Evolutionary conservation across 768 basidiomycete genomes (phyloP).

Genomic region (Boletus fagicola): DNA sequence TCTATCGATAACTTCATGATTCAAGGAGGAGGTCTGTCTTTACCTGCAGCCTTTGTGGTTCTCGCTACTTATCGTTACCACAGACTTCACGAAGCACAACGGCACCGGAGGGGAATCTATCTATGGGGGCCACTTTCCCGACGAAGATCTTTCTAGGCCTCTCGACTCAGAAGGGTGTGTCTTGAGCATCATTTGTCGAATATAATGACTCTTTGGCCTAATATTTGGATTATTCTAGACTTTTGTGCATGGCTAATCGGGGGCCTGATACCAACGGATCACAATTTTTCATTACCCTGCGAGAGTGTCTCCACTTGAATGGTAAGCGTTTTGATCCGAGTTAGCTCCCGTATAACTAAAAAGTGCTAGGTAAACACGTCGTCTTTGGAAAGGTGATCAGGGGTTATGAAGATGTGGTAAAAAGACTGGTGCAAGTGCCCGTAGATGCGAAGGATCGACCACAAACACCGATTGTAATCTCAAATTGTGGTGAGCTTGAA

Average conservation of each 20-base stretch:
- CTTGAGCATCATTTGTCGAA: not conserved
- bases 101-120: slow-evolving; percentile 83
- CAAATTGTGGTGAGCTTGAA: slow-evolving; percentile 84
- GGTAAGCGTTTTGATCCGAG: slow-evolving; percentile 41
- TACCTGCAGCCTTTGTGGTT: not conserved
- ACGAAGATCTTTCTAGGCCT: slow-evolving; percentile 67
- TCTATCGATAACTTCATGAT: slow-evolving; percentile 80
- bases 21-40: slow-evolving; percentile 65
- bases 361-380: slow-evolving; percentile 53
- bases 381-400: slow-evolving; percentile 55
- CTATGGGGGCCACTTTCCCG: slow-evolving; percentile 70
- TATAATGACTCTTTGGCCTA: not conserved
- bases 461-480: slow-evolving; percentile 59
- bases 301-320: slow-evolving; percentile 70
- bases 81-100: slow-evolving; percentile 77
- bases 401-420: slow-evolving; percentile 59
- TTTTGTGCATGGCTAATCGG: slow-evolving; percentile 90
- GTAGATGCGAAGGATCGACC: slow-evolving; percentile 80
- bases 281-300: slow-evolving; percentile 84
- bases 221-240: slow-evolving; percentile 32
- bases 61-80: not conserved
- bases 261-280: slow-evolving; percentile 83
- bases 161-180: slow-evolving; percentile 64
- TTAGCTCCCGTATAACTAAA: slow-evolving; percentile 1
- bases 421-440: slow-evolving; percentile 58